These are phyloP conservation scores for Cinnamomum micranthum DNA, from an alignment of 164 flowering plant species.

Conservation along the genomic window DNA sequence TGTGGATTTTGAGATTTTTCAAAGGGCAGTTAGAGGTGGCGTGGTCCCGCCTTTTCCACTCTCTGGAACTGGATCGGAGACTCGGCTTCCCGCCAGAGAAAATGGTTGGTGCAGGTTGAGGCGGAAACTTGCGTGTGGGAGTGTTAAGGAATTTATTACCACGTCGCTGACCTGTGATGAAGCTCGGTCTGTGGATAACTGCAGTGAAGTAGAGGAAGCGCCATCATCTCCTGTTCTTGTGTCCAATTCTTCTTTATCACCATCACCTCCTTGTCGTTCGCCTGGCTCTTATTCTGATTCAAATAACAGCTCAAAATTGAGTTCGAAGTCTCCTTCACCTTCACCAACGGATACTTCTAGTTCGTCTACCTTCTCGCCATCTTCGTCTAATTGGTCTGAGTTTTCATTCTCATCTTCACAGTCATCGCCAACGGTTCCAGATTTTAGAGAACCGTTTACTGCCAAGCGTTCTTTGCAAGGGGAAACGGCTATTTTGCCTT, in stretches of 20 bases:
- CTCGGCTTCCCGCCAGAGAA: constrained; percentile 58
- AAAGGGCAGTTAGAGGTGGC: constrained; percentile 60
- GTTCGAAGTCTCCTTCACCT: constrained; percentile 53
- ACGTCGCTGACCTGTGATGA: not conserved
- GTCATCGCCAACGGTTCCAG: constrained; percentile 56
- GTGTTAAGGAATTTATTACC: constrained; percentile 3
- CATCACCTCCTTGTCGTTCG: constrained; percentile 27
- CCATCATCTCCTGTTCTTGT: not conserved
- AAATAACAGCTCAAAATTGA: constrained; percentile 34
- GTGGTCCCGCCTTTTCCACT: constrained; percentile 61
- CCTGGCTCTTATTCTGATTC: constrained; percentile 41
- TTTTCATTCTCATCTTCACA: constrained; percentile 47
- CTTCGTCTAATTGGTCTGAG: constrained; percentile 79
- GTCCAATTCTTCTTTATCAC: not conserved
- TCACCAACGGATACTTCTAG: constrained; percentile 68
- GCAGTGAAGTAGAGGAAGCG: not conserved
- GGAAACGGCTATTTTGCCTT: constrained; percentile 23
- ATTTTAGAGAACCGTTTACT: constrained; percentile 30
- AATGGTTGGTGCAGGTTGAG: constrained; percentile 61
- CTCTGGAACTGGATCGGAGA: constrained; percentile 43
- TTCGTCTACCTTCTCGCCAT: constrained; percentile 68
- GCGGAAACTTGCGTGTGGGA: constrained; percentile 41
- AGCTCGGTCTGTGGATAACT: not conserved
- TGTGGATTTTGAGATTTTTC: constrained; percentile 62
- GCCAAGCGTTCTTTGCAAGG: constrained; percentile 17